These are phyloP conservation scores for Fragaria nilgerrensis DNA, from an alignment of 306 rosid species.

Conservation along the genomic window DNA sequence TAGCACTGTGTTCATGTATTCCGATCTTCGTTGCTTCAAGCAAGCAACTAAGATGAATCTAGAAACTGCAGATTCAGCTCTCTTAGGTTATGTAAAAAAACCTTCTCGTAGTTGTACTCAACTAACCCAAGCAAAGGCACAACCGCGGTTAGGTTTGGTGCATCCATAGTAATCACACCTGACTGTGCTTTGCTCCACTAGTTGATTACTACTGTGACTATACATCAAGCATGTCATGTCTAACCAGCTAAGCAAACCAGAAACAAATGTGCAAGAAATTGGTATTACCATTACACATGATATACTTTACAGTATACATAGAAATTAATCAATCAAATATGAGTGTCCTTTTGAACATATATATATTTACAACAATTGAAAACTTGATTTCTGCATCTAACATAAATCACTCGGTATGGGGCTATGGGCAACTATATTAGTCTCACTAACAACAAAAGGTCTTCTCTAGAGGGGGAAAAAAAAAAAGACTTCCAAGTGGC, in stretches of 20 bases:
- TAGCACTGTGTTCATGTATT: background rate
- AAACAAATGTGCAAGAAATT: background rate
- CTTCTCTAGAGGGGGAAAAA: no score
- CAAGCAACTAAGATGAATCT: background rate
- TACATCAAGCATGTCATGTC: background rate
- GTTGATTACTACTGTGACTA: background rate
- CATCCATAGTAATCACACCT: background rate
- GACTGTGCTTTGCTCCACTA: background rate
- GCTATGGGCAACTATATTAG: background rate
- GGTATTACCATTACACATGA: background rate
- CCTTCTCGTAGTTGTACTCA: background rate
- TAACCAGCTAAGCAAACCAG: background rate
- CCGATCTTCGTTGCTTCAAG: background rate
- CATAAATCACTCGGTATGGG: background rate
- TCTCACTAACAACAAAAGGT: background rate
- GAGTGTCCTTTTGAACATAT: background rate
- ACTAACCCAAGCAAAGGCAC: background rate
- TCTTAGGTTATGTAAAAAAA: background rate
- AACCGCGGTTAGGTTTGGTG: background rate
- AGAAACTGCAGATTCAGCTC: background rate
- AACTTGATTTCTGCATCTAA: slow-evolving; percentile 8
- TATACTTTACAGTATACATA: background rate
- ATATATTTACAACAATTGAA: slow-evolving; percentile 12
- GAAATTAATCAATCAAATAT: slow-evolving; percentile 16
- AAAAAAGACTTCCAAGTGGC: background rate